Percentiles rank a stretch among this genome's conserved stretches.
phyloP scores from a whole-genome alignment of 371 early-diverging fungal genomes.

The Choanephora cucurbitarum region DNA sequence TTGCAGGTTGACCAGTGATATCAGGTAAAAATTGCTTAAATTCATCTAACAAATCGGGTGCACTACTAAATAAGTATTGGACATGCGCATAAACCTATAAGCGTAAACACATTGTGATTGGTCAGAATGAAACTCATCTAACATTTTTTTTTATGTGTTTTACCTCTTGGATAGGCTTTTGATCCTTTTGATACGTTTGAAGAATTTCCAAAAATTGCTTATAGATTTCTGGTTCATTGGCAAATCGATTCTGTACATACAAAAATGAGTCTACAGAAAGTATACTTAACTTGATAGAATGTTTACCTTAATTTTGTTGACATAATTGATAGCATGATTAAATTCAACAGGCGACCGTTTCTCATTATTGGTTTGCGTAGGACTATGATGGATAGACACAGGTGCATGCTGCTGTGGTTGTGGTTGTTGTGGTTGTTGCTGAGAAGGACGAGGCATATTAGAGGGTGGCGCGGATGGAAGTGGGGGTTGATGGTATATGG shows the following conservation, averaged over 20 bases:
- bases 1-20: constrained; percentile 39
- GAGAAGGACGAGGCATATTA: constrained; percentile 9
- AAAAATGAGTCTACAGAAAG: too few species aligned
- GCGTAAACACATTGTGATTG: background rate
- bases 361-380: constrained; percentile 10
- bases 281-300: too few species aligned
- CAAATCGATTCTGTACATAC: constrained; percentile 72
- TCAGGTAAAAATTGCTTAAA: constrained; percentile 97
- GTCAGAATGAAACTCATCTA: background rate
- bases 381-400: constrained; percentile 9
- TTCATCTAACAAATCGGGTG: constrained; percentile 90
- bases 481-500: constrained; percentile 13
- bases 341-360: constrained; percentile 77
- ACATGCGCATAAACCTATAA: constrained; percentile 87
- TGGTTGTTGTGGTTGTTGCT: constrained; percentile 2
- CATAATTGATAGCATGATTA: constrained; percentile 93
- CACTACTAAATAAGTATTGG: constrained; percentile 77
- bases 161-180: constrained; percentile 86
- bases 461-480: background rate
- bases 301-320: constrained; percentile 93
- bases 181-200: constrained; percentile 91
- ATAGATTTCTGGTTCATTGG: constrained; percentile 88
- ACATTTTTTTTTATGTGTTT: background rate
- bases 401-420: constrained; percentile 1
- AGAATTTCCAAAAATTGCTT: constrained; percentile 92